Evolutionary conservation across 1,139 yeast genomes (phyloP).

Genomic region (Hansenula sp.): DNA sequence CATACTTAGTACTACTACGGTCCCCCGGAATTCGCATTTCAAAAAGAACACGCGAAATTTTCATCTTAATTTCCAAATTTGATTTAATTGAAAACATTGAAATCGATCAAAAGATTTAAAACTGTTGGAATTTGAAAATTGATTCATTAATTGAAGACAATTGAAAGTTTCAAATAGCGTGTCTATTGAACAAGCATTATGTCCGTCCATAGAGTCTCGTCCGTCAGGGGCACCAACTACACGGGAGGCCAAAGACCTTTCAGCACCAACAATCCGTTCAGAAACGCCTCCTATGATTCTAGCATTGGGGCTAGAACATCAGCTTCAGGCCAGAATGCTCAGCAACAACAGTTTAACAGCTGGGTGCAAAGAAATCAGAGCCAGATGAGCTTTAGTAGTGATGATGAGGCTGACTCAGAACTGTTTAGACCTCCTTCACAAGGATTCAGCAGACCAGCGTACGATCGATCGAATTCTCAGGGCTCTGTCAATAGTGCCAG

Average conservation of each 20-base stretch:
- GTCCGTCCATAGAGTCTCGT: slow-evolving; percentile 12
- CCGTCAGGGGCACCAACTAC: slow-evolving; percentile 5
- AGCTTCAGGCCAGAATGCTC: slow-evolving; percentile 22
- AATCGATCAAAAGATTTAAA: background rate
- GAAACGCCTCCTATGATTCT: slow-evolving; percentile 30
- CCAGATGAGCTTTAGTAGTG: slow-evolving; percentile 36
- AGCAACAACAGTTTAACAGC: slow-evolving; percentile 36
- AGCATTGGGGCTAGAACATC: slow-evolving; percentile 22
- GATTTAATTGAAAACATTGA: background rate
- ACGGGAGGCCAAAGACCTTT: slow-evolving; percentile 34
- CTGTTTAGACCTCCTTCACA: slow-evolving; percentile 13
- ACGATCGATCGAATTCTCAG: slow-evolving; percentile 14
- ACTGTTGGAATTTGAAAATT: background rate
- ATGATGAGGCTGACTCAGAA: slow-evolving; percentile 36
- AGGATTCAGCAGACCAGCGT: slow-evolving; percentile 10
- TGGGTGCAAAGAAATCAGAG: slow-evolving; percentile 51
- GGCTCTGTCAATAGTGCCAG: slow-evolving; percentile 14
- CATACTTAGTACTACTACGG: too few species aligned
- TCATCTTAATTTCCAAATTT: background rate
- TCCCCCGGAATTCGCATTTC: background rate
- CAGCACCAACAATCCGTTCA: slow-evolving; percentile 59
- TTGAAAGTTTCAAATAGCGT: too few species aligned
- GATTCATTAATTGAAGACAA: too few species aligned
- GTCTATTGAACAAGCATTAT: background rate
- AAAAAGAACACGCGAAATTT: background rate